Base-by-base conservation (phyloP, 345 rosid species). In the Odontarrhena argentea region DNA sequence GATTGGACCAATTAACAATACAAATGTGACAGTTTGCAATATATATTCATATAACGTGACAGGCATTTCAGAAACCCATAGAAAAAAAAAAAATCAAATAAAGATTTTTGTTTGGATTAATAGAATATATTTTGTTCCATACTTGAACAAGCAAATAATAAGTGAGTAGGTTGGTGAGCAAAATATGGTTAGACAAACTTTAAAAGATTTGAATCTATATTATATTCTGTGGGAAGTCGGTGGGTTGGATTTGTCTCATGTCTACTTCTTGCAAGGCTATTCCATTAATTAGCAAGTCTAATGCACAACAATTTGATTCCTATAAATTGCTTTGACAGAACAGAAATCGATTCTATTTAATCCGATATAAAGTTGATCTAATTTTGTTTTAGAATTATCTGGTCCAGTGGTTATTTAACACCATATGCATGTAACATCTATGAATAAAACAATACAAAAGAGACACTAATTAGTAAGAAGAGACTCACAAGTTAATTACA, bases 1-100 rank as follows among this genome's bases (percentile, higher is more conserved):
- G 45, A 64, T 40, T 34, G 65, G 70, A 55, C 70, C 70, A 64
- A 56, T 72, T 36, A 47, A 63, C 51, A n/a, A 56, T 40, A 40
- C 22, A 71, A 71, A 55, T 48, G 53, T 64, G 65, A 49, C 65
- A 64, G 35, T 42, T 63, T 67, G 46, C 22, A 26, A 28, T 62
- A 28, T 14, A n/a, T 18, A 18, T 18, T 18, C 13, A 55, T n/a
- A 64, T 64, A 55, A 71, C 65, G 57, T 71, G 51, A 48, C 69
- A 71, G 28, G 28, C 58, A 55, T 28, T 50, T 55, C 4, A 71
- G 32, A 53, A 61, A 25, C 12, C 41, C 26, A 44, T 13, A 47
- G 12, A 35, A 45, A 51, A 57, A n/a, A 52, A 0, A 3, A 32
- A 37, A 14, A 36, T 26, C 8, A 41, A 48, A 12, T 7, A 35